Evolutionary conservation across 208 protist genomes (phyloP), one percentile per base, ranked within the genome.

Genomic region (Acanthamoeba rhysodes): DNA sequence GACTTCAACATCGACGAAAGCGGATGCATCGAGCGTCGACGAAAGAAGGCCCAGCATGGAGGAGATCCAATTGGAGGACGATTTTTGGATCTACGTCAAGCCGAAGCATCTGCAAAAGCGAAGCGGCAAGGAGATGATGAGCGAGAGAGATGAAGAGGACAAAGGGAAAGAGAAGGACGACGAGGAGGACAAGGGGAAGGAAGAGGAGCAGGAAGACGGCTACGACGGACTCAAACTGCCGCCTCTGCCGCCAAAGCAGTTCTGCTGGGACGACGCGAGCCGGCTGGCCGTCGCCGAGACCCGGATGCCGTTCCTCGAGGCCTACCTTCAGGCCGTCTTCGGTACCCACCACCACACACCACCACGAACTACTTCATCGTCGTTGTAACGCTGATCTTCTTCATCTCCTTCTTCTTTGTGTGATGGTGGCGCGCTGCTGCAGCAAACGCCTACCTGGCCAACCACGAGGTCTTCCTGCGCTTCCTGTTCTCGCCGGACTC

Each of bases 401-500:
- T 41, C 12, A 9, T 34, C 14, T 0, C 41, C 29, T 12, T 16
- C 22, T 74, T 34, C 27, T n/a, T n/a, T 14, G 2, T 34, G 66
- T 48, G 45, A 48, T 48, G 8, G 8, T 48, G 45, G 45, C 45
- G 45, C 7, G 45, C 45, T 34, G 29, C 66, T n/a, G n/a, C n/a
- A 84, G 74, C 74, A 18, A 84, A 45, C 27, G 29, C 74, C 16
- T 84, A 34, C 5, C 34, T 84, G 12, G 37, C 24, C 20, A 84
- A 53, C 27, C 74, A 84, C 34, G 74, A 84, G 37, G 37, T 84
- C 74, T 55, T 84, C 27, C 41, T 84, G 74, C 74, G n/a, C 22
- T 84, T 84, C 74, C 74, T 84, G 5, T 84, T 84, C 45, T 84
- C 74, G 45, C 74, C 74, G 16, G 74, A 84, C 45, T 84, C 74